phyloP scores from a whole-genome alignment of 139 green algal species.

The Chlamydomonas urium region DNA sequence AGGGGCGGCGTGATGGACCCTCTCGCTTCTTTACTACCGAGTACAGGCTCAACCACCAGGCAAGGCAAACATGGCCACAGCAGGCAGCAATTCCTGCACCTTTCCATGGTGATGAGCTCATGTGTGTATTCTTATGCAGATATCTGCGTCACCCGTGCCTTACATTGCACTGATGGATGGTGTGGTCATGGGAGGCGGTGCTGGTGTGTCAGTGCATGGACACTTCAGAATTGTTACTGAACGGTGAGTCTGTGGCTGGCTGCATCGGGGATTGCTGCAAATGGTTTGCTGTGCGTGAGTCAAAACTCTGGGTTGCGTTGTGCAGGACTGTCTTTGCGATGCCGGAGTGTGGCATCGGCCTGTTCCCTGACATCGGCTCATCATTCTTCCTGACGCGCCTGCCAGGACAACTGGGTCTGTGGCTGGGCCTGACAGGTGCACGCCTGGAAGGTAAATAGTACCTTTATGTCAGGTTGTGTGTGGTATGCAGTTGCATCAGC shows the following conservation, averaged over 20 bases:
- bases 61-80: too few species aligned
- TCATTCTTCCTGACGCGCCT: conserved; percentile 76
- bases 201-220: conserved; percentile 82
- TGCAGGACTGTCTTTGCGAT: conserved; percentile 91
- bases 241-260: conserved; percentile 33
- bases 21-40: not conserved
- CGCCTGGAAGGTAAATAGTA: conserved; percentile 60
- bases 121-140: too few species aligned
- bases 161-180: conserved; percentile 88
- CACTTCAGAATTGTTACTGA: conserved; percentile 86
- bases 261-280: not conserved
- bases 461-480: not conserved
- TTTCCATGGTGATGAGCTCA: too few species aligned
- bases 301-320: not conserved
- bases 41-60: not conserved
- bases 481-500: not conserved
- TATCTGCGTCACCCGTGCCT: conserved; percentile 40
- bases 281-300: not conserved
- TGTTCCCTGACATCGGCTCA: conserved; percentile 92
- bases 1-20: too few species aligned
- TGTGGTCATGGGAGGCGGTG: conserved; percentile 90
- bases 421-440: conserved; percentile 76
- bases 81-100: conserved; percentile 1
- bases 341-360: conserved; percentile 93
- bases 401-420: conserved; percentile 61